phyloP scores from a whole-genome alignment of 495 filamentous ascomycete species.

The Neurospora intermedia region DNA sequence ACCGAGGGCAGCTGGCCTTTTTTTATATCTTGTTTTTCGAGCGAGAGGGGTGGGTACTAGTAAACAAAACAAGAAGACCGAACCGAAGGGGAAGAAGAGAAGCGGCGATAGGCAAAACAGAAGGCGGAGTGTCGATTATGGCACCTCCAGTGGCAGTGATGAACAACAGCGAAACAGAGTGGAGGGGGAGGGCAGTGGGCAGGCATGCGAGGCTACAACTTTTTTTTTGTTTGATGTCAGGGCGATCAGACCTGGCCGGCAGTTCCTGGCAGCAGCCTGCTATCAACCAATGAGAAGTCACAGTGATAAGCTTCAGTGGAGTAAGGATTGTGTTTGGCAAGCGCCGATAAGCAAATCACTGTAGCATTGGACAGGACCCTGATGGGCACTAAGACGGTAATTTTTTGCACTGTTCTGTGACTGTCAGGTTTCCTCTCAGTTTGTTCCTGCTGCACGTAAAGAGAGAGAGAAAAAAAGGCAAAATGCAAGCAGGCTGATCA shows the following conservation, averaged over 20 bases:
- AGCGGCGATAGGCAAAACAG: neutral
- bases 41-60: neutral
- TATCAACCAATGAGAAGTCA: too few relatives aligned
- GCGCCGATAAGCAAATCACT: constrained; percentile 3
- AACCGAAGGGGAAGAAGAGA: neutral
- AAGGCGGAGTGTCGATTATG: neutral
- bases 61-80: neutral
- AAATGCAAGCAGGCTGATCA: neutral
- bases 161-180: neutral
- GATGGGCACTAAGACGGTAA: constrained; percentile 1
- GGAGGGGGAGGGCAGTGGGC: neutral
- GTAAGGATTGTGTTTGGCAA: neutral
- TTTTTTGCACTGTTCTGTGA: neutral
- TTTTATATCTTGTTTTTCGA: neutral
- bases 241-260: constrained; percentile 1
- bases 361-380: constrained; percentile 2
- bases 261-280: neutral
- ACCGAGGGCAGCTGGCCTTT: neutral
- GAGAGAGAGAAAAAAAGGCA: neutral
- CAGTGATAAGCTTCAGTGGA: constrained; percentile 7
- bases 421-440: neutral
- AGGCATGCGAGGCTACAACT: constrained; percentile 7
- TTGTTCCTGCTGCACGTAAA: too few relatives aligned
- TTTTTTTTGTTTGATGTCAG: constrained; percentile 12
- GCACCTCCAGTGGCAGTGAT: neutral